Conservation (phyloP, 805 yeast species). For the Candida khao-thaluensis region DNA sequence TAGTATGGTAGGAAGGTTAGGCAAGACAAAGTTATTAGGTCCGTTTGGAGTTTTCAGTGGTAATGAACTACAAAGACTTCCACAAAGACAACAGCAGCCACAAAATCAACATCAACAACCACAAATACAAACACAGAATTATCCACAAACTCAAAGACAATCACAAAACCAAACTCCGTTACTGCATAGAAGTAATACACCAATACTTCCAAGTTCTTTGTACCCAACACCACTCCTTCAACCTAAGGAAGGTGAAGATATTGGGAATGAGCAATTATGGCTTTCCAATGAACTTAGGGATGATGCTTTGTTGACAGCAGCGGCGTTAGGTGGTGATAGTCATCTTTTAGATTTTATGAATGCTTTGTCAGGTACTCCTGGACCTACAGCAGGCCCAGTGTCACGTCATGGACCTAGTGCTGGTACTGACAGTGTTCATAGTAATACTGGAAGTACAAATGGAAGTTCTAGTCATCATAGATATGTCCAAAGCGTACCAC, state of each 20-base stretch:
- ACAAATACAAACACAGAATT: too few relatives aligned
- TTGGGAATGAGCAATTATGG: slow-evolving; percentile 38
- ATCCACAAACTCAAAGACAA: too few relatives aligned
- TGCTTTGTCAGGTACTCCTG: slow-evolving; percentile 5
- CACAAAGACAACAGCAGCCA: neutral
- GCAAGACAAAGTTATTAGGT: slow-evolving; percentile 57
- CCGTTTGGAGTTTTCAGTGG: slow-evolving; percentile 82
- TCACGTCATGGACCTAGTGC: too few relatives aligned
- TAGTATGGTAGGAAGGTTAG: slow-evolving; percentile 32
- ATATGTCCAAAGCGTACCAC: too few relatives aligned
- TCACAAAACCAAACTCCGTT: neutral
- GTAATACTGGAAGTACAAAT: too few relatives aligned
- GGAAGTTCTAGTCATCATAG: too few relatives aligned
- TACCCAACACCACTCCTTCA: slow-evolving; percentile 10
- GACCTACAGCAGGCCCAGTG: too few relatives aligned
- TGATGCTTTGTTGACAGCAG: slow-evolving; percentile 72
- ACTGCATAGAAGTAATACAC: neutral
- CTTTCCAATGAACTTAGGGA: slow-evolving; percentile 67
- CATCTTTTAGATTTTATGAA: slow-evolving; percentile 55
- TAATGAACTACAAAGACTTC: too few relatives aligned
- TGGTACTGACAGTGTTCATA: too few relatives aligned
- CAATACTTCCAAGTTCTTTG: slow-evolving; percentile 6
- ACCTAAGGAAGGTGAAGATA: slow-evolving; percentile 12
- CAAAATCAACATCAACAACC: too few relatives aligned
- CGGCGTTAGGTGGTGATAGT: slow-evolving; percentile 62